phyloP scores from a whole-genome alignment of 2,329 filamentous ascomycete species.

The Cercospora nicotianae region DNA sequence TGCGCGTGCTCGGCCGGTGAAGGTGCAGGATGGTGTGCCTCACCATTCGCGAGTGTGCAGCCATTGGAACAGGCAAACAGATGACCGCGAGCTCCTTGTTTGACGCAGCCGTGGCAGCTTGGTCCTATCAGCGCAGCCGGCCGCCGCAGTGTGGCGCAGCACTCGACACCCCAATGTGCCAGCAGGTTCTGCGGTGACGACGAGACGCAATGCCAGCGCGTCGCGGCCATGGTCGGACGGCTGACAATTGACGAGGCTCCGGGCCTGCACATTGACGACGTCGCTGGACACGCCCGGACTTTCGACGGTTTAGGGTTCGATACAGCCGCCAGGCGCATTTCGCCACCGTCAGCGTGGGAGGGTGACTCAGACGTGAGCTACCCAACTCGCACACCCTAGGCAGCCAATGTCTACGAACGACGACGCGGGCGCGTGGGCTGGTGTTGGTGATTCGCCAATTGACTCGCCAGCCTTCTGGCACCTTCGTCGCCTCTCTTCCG shows the following conservation, averaged over 20 bases:
- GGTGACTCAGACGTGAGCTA: conserved; percentile 14
- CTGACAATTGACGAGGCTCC: conserved; percentile 3
- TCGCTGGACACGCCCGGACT: conserved; percentile 1
- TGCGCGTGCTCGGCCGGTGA: conserved; percentile 10
- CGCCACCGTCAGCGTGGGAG: conserved; percentile 10
- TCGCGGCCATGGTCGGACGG: conserved; percentile 5
- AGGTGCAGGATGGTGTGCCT: conserved; percentile 17
- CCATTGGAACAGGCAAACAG: conserved; percentile 25
- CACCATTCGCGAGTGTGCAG: conserved; percentile 14
- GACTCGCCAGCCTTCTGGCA: conserved; percentile 13
- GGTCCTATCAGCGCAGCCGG: not conserved
- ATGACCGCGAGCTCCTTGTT: conserved; percentile 21
- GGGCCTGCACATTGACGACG: not conserved
- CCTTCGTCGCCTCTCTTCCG: conserved; percentile 9
- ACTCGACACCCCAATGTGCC: conserved; percentile 3
- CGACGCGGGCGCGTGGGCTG: conserved; percentile 15
- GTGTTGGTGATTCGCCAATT: conserved; percentile 6
- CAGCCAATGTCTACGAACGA: conserved; percentile 10
- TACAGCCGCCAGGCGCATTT: conserved; percentile 8
- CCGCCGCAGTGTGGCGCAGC: conserved; percentile 19
- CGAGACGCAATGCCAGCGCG: not conserved
- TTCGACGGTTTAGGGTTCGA: conserved; percentile 1
- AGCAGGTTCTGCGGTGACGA: conserved; percentile 2
- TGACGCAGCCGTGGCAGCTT: not conserved
- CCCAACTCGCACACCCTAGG: conserved; percentile 9